Evolutionary conservation across 2,329 filamentous ascomycete species (phyloP).

Genomic region (Pestalotiopsis fici): DNA sequence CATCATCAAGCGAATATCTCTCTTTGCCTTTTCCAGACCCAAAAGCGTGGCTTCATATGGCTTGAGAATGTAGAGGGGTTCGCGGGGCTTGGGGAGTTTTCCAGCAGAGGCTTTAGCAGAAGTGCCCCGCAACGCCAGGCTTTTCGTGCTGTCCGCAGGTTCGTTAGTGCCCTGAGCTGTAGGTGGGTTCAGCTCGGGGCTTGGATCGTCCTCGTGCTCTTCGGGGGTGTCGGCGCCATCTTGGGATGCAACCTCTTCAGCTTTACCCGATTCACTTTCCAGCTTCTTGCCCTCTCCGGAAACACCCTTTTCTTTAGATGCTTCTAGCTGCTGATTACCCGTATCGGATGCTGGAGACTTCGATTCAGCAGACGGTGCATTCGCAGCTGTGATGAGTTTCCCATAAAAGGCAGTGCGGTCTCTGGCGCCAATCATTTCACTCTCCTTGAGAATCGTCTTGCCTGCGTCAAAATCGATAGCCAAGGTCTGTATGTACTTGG

Average conservation of each 20-base stretch:
- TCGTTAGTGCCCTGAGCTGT: background rate
- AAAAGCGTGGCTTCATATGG: background rate
- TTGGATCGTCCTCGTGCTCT: no score
- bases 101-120: background rate
- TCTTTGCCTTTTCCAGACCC: background rate
- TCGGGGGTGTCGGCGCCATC: no score
- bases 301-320: background rate
- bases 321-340: background rate
- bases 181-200: no score
- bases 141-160: background rate
- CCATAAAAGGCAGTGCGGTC: background rate
- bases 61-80: background rate
- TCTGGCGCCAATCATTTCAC: background rate
- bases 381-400: background rate
- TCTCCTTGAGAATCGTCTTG: background rate
- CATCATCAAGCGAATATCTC: background rate
- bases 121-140: background rate
- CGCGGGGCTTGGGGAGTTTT: background rate
- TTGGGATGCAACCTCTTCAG: no score
- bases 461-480: background rate
- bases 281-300: background rate
- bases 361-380: background rate
- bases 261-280: background rate
- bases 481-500: background rate
- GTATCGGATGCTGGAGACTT: background rate